Base-by-base conservation (phyloP, 768 basidiomycete genomes). In the Amanita pseudoporphyria region DNA sequence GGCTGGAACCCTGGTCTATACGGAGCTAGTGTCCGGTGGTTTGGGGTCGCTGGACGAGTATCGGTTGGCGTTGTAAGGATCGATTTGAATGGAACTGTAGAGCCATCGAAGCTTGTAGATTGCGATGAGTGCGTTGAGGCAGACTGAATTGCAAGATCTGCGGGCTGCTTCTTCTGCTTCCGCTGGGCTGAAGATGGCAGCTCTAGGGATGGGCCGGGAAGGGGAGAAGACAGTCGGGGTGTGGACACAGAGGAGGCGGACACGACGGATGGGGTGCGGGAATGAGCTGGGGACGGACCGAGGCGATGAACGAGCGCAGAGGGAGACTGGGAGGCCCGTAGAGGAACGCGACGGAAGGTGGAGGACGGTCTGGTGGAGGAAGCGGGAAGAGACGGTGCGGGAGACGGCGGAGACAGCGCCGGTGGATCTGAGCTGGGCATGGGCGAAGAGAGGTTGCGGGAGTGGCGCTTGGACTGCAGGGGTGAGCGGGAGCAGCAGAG, bases 1-100 rank as follows among this genome's bases (percentile, higher is more conserved):
- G 95, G 95, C 62, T 99, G 95, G 62, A 97, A 99, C 1, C 92
- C 91, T 2, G 89, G 82, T 40, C 84, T 81, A 62, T 98, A 98
- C 1, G 84, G 86, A 1, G 83, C 79, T 4, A 66, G 58, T 43
- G 62, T 53, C 44, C 58, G 53, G 14, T 54, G 54, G 12, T 44
- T 52, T 16, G 36, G 35, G 14, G 46, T 38, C 16, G 22, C 5
- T 28, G 18, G 22, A 16, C 21, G 35, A 14, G 36, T 26, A 19
- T 45, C 31, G 9, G 31, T 28, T n/a, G 43, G 9, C 6, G 28
- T 30, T 31, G 45, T 18, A 13, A n/a, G 18, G 14, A 19, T 10
- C 3, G 45, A 33, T 21, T 19, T 45, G 6, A 18, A 45, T 5
- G 10, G n/a, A 3, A 13, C n/a, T 33, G 31, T 16, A 9, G 45